A percentile compares a stretch with the other conserved stretches of the same genome.
phyloP scores from a whole-genome alignment of 305 asterid genomes.

The Ilex paraguariensis region DNA sequence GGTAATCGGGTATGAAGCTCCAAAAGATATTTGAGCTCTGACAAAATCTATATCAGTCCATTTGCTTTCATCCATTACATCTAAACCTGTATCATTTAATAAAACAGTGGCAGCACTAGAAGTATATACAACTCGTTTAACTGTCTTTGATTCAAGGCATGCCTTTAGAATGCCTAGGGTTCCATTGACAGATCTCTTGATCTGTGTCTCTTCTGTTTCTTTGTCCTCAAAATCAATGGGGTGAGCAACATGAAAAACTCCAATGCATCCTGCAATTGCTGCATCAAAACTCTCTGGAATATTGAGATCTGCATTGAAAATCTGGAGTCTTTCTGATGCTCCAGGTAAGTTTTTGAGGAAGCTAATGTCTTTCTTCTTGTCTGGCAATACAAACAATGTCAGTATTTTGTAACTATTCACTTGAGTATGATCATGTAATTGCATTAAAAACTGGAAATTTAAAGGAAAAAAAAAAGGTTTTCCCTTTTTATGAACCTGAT shows the following conservation, averaged over 20 bases:
- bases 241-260: conserved; percentile 73
- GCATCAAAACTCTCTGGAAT: conserved; percentile 39
- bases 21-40: conserved; percentile 20
- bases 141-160: conserved; percentile 13
- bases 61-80: conserved; percentile 36
- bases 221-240: conserved; percentile 42
- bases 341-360: conserved; percentile 57
- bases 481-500: no score
- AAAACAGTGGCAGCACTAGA: conserved; percentile 33
- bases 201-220: conserved; percentile 38
- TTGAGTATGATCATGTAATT: no score
- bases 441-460: no score
- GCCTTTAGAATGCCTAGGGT: conserved; percentile 30
- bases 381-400: conserved; percentile 8
- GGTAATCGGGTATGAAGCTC: conserved; percentile 36
- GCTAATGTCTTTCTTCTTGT: conserved; percentile 41
- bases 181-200: conserved; percentile 24
- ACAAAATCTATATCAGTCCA: conserved; percentile 54
- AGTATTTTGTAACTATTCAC: no score
- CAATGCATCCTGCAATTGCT: conserved; percentile 58
- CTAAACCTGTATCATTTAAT: conserved; percentile 2
- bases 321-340: conserved; percentile 59
- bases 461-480: no score
- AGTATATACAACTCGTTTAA: no score
- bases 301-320: conserved; percentile 2